A percentile compares a stretch with the other conserved stretches of the same genome.
Conservation (phyloP, 2,329 filamentous ascomycete species). For the Aureobasidium sp. region DNA sequence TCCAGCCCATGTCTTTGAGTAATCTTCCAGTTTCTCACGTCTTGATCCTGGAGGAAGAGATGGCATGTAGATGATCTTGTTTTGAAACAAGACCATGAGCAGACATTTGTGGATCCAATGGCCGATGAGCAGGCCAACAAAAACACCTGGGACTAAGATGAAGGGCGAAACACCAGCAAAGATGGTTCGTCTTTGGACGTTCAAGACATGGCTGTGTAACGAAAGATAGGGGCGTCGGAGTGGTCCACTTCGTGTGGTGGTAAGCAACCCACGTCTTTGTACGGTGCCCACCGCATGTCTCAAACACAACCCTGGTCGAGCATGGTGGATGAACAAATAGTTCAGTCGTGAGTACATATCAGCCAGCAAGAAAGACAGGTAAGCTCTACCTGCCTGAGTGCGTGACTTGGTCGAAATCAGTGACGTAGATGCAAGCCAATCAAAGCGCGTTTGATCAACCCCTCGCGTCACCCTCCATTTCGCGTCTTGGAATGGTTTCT, state of each 20-base stretch:
- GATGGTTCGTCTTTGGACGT: slow-evolving; percentile 14
- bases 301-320: neutral
- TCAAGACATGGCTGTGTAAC: neutral
- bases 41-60: slow-evolving; percentile 63
- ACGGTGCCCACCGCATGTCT: neutral
- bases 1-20: slow-evolving; percentile 49
- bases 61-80: slow-evolving; percentile 76
- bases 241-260: neutral
- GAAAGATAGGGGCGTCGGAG: neutral
- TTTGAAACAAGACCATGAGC: slow-evolving; percentile 70
- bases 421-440: neutral
- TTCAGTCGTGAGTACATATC: neutral
- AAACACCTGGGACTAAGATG: slow-evolving; percentile 54
- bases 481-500: neutral
- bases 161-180: slow-evolving; percentile 29
- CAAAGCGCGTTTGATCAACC: neutral
- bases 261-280: neutral
- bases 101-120: slow-evolving; percentile 59
- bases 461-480: neutral
- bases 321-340: neutral
- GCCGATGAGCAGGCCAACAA: slow-evolving; percentile 55
- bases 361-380: neutral
- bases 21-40: slow-evolving; percentile 58
- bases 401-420: neutral
- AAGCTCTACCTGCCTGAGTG: neutral